phyloP scores from a whole-genome alignment of 371 early-diverging fungal genomes.

The Smittium culicis region DNA sequence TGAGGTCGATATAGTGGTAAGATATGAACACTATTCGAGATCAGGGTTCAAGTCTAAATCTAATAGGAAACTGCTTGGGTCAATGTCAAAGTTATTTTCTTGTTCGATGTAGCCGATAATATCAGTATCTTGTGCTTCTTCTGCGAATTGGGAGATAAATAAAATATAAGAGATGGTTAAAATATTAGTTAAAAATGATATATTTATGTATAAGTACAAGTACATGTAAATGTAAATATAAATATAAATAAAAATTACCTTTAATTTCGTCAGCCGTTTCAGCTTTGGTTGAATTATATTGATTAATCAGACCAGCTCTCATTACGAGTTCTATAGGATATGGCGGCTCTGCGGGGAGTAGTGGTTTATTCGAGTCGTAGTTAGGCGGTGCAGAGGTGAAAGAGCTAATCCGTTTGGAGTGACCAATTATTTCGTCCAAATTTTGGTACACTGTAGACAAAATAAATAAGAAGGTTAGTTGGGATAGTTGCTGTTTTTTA shows the following conservation, averaged over 20 bases:
- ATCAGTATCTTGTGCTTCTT: conserved; percentile 16
- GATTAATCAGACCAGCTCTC: conserved; percentile 30
- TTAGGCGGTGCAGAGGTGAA: conserved; percentile 43
- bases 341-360: conserved; percentile 33
- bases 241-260: conserved; percentile 11
- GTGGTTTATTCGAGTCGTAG: conserved; percentile 31
- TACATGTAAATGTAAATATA: too few relatives aligned
- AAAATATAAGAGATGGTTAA: conserved; percentile 9
- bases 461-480: background rate
- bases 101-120: conserved; percentile 15
- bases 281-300: conserved; percentile 20
- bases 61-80: conserved; percentile 26
- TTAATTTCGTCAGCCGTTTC: conserved; percentile 4
- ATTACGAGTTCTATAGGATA: conserved; percentile 30
- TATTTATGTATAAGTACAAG: conserved; percentile 6
- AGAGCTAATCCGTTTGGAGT: conserved; percentile 35
- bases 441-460: conserved; percentile 17
- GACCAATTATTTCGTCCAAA: conserved; percentile 34
- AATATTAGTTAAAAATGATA: background rate
- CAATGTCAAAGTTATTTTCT: conserved; percentile 24
- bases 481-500: too few relatives aligned
- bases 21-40: too few relatives aligned
- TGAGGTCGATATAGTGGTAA: too few relatives aligned
- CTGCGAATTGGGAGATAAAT: background rate
- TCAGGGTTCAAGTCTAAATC: conserved; percentile 32